phyloP scores from a whole-genome alignment of 805 yeast genomes.

The Zygotorulaspora danielsina region DNA sequence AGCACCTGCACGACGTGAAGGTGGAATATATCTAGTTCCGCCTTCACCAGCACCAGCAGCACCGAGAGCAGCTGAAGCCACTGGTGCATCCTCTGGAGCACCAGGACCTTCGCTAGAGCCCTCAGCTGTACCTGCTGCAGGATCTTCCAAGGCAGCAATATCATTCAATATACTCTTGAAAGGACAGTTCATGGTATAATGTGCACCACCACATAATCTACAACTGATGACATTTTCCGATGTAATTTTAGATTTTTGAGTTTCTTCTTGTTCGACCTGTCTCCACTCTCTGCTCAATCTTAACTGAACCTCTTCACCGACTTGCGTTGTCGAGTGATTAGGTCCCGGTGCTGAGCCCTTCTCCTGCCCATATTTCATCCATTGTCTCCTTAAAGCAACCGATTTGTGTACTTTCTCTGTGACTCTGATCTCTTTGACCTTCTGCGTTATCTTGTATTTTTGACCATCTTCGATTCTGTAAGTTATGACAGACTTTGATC shows the following conservation, averaged over 20 bases:
- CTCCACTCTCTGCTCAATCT: conserved; percentile 74
- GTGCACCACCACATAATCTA: conserved; percentile 92
- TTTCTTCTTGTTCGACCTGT: conserved; percentile 68
- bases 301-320: conserved; percentile 78
- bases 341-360: conserved; percentile 74
- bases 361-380: conserved; percentile 88
- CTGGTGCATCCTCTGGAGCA: conserved; percentile 30
- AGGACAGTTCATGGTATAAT: conserved; percentile 93
- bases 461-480: conserved; percentile 75
- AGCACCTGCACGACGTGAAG: conserved; percentile 45
- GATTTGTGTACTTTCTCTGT: conserved; percentile 78
- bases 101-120: conserved; percentile 36
- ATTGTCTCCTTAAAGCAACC: conserved; percentile 82
- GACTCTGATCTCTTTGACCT: conserved; percentile 68
- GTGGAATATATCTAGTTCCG: conserved; percentile 54
- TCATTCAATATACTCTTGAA: conserved; percentile 78
- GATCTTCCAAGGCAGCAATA: conserved; percentile 40
- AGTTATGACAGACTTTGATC: conserved; percentile 82
- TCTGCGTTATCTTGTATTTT: conserved; percentile 83
- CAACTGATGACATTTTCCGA: conserved; percentile 55
- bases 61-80: conserved; percentile 30
- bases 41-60: conserved; percentile 35
- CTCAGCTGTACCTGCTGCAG: conserved; percentile 30
- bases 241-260: conserved; percentile 41
- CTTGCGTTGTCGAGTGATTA: conserved; percentile 78